Evolutionary conservation across 257 asterid species (phyloP).

Genomic region (Echites panduratus): DNA sequence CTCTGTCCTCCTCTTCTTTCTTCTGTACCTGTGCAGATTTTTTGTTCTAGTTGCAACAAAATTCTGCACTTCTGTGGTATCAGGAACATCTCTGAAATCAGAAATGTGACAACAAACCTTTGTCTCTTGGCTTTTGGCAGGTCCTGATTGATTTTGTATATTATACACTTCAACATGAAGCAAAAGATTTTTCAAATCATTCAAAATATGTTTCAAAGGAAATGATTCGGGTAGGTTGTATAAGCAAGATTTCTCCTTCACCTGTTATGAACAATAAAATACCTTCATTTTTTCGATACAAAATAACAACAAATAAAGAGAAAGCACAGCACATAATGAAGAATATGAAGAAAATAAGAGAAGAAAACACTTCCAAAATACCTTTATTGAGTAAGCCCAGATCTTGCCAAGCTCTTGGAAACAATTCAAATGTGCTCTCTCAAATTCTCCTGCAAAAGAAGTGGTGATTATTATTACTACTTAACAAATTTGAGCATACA

Average conservation of each 20-base stretch:
- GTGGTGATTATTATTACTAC: neutral
- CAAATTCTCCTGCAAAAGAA: constrained; percentile 50
- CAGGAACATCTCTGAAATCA: constrained; percentile 12
- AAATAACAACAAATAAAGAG: neutral
- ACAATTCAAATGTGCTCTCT: constrained; percentile 52
- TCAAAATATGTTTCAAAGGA: constrained; percentile 47
- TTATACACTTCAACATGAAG: constrained; percentile 32
- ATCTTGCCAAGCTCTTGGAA: constrained; percentile 53
- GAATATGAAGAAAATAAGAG: neutral
- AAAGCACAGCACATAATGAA: neutral
- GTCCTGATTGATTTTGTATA: constrained; percentile 10
- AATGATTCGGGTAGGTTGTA: constrained; percentile 49
- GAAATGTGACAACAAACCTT: constrained; percentile 10
- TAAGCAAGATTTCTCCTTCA: constrained; percentile 32
- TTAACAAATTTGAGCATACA: neutral
- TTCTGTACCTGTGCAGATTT: constrained; percentile 13
- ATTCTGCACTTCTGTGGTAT: constrained; percentile 8
- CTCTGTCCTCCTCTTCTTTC: constrained; percentile 24
- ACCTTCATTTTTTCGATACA: neutral
- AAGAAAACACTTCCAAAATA: constrained; percentile 21
- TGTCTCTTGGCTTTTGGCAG: constrained; percentile 12
- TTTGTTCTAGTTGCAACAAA: constrained; percentile 8
- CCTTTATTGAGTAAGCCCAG: constrained; percentile 39
- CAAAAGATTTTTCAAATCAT: constrained; percentile 36
- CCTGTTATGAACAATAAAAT: constrained; percentile 30